Conservation (phyloP, 805 yeast genomes). For the Candida sonorensis region DNA sequence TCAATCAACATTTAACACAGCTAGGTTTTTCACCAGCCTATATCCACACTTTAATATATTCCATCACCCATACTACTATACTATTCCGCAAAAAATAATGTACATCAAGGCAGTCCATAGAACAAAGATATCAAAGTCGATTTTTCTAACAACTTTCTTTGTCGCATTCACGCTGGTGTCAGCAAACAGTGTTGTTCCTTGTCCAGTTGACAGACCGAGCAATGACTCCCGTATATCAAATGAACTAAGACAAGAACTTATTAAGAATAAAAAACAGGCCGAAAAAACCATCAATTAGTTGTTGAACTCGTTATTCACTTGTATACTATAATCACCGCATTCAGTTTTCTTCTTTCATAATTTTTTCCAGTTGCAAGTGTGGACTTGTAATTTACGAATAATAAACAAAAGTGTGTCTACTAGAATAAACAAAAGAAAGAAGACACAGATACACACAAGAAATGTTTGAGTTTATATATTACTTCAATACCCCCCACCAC, state of each 20-base stretch:
- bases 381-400: slow-evolving; percentile 10
- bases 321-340: background rate
- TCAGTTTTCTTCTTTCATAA: background rate
- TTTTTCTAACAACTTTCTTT: slow-evolving; percentile 69
- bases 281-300: too few species aligned
- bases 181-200: slow-evolving; percentile 29
- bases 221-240: slow-evolving; percentile 22
- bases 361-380: slow-evolving; percentile 5
- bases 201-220: slow-evolving; percentile 40
- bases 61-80: slow-evolving; percentile 1
- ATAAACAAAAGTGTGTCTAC: background rate
- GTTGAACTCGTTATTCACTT: too few species aligned
- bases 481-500: too few species aligned
- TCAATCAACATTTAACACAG: too few species aligned
- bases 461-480: too few species aligned
- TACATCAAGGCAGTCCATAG: slow-evolving; percentile 53
- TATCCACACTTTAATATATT: background rate
- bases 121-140: slow-evolving; percentile 50
- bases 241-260: slow-evolving; percentile 14
- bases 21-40: too few species aligned
- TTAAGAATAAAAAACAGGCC: slow-evolving; percentile 1
- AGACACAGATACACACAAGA: too few species aligned
- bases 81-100: slow-evolving; percentile 33
- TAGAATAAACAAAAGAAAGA: background rate
- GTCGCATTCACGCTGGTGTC: slow-evolving; percentile 50